Percentiles rank a stretch among this genome's conserved stretches.
Evolutionary conservation across 768 basidiomycete genomes (phyloP).

Genomic region (Omphalotus guepiniiformis): DNA sequence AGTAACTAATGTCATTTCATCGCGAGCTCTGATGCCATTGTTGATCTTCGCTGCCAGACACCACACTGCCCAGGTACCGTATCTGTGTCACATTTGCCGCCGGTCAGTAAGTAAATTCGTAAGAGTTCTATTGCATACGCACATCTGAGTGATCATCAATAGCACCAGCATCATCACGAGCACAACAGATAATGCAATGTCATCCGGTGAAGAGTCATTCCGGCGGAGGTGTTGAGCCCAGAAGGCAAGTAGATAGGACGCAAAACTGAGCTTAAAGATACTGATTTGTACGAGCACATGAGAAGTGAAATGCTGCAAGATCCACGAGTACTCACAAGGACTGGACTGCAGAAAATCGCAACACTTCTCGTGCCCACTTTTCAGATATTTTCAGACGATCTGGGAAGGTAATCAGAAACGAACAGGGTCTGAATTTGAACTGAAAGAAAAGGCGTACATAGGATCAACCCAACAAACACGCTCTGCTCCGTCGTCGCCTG

Average conservation of each 20-base stretch:
- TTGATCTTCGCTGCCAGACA: neutral
- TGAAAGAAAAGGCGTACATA: neutral
- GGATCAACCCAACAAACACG: neutral
- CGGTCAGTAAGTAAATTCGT: neutral
- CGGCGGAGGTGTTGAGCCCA: neutral
- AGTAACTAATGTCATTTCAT: too few species aligned
- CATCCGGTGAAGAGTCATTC: neutral
- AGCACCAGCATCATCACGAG: neutral
- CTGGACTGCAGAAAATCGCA: neutral
- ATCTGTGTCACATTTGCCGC: neutral
- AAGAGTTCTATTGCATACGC: neutral
- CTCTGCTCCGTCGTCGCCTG: constrained; percentile 6
- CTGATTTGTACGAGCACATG: neutral
- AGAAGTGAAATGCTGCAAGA: neutral
- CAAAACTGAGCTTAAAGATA: constrained; percentile 1
- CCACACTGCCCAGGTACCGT: neutral
- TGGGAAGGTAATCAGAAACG: neutral
- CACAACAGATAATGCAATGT: neutral
- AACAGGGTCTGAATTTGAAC: neutral
- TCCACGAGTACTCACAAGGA: neutral
- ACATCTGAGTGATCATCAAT: constrained; percentile 2
- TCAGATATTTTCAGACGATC: neutral
- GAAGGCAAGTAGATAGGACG: neutral
- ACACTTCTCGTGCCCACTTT: neutral
- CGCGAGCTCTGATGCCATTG: too few species aligned